Evolutionary conservation across 2,329 filamentous ascomycete genomes (phyloP), one percentile per base, ranked within the genome.

Genomic region (Paraphoma sp.): DNA sequence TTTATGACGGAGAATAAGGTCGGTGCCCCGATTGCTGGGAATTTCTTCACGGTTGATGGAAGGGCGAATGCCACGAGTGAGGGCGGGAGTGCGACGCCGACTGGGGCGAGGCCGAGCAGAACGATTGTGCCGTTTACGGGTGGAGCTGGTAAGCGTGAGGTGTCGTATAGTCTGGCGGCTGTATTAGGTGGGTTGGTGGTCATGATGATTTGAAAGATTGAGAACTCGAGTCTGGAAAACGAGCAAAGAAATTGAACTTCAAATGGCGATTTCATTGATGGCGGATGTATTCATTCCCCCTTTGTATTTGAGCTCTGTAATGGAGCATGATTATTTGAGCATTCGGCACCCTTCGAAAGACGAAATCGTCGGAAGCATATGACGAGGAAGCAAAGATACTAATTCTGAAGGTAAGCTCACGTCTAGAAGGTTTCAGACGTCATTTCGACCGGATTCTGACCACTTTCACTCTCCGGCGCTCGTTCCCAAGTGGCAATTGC

Each of bases 41-140:
- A 76, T 50, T 76, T 71, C 60, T 74, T 76, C 49, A 69, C 61
- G 11, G 73, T 76, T 1, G 71, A 73, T 59, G 72, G 72, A n/a
- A 63, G 54, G 43, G 64, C 65, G 36, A 60, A 38, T 29, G 53
- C 48, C 14, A 57, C 45, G 11, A 48, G 55, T 23, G 57, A 57
- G 12, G 57, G 60, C n/a, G 66, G 54, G 29, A 40, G 43, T 52
- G 53, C 55, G n/a, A 67, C 62, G n/a, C 67, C 62, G 18, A 62
- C 54, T 6, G 67, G 67, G 17, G 60, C 50, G 31, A 56, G 46
- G 23, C 52, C 53, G 12, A 62, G 38, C 38, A 51, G 45, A 5
- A 62, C 67, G 14, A 10, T 57, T 10, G 42, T 50, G 53, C 64
- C 68, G 2, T 72, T 72, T 23, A 49, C 56, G n/a, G 70, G 70